Percentiles rank a stretch among this genome's conserved stretches.
phyloP scores from a whole-genome alignment of 768 basidiomycete species.

The Aureoboletus auriporus region DNA sequence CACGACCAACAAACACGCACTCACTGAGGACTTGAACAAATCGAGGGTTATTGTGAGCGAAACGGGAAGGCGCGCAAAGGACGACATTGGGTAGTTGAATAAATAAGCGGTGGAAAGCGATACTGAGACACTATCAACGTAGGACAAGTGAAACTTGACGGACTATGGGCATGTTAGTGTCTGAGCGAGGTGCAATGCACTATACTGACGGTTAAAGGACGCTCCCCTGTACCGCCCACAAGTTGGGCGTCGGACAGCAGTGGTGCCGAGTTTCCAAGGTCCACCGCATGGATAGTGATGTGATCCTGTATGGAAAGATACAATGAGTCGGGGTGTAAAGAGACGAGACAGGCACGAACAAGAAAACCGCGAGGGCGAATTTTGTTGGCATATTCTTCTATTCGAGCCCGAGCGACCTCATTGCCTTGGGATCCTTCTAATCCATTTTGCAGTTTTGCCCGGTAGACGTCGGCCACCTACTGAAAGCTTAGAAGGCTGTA shows the following conservation, averaged over 20 bases:
- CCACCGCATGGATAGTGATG: slow-evolving; percentile 80
- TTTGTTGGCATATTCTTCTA: slow-evolving; percentile 80
- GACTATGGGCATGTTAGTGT: slow-evolving; percentile 46
- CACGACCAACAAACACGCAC: slow-evolving; percentile 17
- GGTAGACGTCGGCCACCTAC: slow-evolving; percentile 69
- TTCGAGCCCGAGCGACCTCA: slow-evolving; percentile 72
- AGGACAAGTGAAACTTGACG: slow-evolving; percentile 79
- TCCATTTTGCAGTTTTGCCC: slow-evolving; percentile 72
- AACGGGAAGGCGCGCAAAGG: slow-evolving; percentile 78
- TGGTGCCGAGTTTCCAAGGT: slow-evolving; percentile 81
- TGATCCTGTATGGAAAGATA: slow-evolving; percentile 55
- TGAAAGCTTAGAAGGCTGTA: not conserved
- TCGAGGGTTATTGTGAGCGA: slow-evolving; percentile 77
- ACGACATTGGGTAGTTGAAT: slow-evolving; percentile 81
- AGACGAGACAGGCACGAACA: slow-evolving; percentile 36
- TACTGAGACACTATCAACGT: slow-evolving; percentile 79
- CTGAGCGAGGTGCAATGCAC: not conserved
- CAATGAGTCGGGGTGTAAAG: slow-evolving; percentile 1
- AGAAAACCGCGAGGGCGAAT: slow-evolving; percentile 67
- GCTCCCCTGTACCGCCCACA: slow-evolving; percentile 10
- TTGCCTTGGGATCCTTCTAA: slow-evolving; percentile 70
- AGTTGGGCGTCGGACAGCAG: slow-evolving; percentile 67
- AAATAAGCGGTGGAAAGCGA: slow-evolving; percentile 79
- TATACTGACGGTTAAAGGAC: slow-evolving; percentile 29
- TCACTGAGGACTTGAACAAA: slow-evolving; percentile 64